These are phyloP conservation scores for Crithidia expoeki DNA, from an alignment of 208 protist genomes.

Conservation along the genomic window DNA sequence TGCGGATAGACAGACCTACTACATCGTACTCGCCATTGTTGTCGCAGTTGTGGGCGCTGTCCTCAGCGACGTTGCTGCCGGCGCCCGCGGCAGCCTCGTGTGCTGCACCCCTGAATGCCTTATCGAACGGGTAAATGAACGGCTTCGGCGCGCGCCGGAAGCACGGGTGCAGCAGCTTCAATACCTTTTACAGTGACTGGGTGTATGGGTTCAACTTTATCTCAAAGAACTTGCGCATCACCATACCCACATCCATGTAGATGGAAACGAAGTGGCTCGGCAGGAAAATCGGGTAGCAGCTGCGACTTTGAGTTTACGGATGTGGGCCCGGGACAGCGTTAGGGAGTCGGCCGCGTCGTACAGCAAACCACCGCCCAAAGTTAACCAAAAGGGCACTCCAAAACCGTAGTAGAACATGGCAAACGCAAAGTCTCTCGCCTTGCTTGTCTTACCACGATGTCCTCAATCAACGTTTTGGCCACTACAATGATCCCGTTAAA, in stretches of 20 bases:
- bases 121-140: constrained; percentile 40
- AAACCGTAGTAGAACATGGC: constrained; percentile 85
- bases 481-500: constrained; percentile 81
- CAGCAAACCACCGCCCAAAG: constrained; percentile 59
- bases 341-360: constrained; percentile 56
- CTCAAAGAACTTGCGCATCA: constrained; percentile 57
- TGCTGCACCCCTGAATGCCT: no score
- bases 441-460: constrained; percentile 70
- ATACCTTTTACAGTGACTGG: constrained; percentile 39
- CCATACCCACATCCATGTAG: constrained; percentile 63
- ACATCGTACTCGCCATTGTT: no score
- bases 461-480: constrained; percentile 77
- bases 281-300: constrained; percentile 44
- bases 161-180: constrained; percentile 35
- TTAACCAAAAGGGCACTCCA: constrained; percentile 72
- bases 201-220: constrained; percentile 64
- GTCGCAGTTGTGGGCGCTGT: neutral
- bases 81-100: neutral
- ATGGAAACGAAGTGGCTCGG: constrained; percentile 48
- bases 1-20: constrained; percentile 7
- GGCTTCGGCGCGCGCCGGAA: constrained; percentile 25
- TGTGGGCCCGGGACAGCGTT: constrained; percentile 31
- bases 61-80: neutral
- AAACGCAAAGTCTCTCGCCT: constrained; percentile 93
- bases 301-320: constrained; percentile 46